Evolutionary conservation across 2,329 filamentous ascomycete species (phyloP), one percentile per base, ranked within the genome.

Genomic region (Fusarium luffae): DNA sequence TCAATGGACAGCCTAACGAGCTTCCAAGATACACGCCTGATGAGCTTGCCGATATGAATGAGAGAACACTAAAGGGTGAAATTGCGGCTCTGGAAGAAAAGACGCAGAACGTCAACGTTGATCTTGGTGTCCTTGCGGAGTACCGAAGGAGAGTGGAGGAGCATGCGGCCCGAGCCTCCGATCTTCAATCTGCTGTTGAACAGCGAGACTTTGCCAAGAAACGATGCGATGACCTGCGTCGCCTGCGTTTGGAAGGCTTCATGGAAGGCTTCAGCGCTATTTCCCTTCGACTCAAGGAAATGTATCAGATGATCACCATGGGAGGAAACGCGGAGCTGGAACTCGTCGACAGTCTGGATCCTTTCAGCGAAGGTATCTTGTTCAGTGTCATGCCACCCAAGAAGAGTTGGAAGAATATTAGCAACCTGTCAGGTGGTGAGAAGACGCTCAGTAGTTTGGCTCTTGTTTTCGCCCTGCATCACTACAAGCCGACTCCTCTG

Each of bases 241-340:
- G 93, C 16, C 85, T 97, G 51, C 93, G 96, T 30, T 85, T 98
- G 10, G 95, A 98, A 74, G 95, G 96, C 37, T 99, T 99, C 86
- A 98, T 98, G 94, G 93, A 97, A 78, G 96, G 97, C 41, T 98
- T 99, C 83, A 92, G 91, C 76, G 92, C 89, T 68, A 99, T 99
- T 80, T 98, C 95, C 2, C 85, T 98, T 25, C 92, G 95, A 1
- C 86, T 99, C 47, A 99, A 99, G 84, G 96, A 99, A 78, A 99
- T 99, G 96, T 99, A 99, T 82, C 96, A 99, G 79, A 98, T 99
- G 94, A 99, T 99, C 79, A 99, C 96, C 23, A 98, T 99, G 94
- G 96, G 96, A 66, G 96, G 96, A 59, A 99, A 99, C 75, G 96
- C 96, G 1, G 96, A 99, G 82, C 88, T 99, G 14, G 97, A 99